phyloP scores from a whole-genome alignment of 441 rosid species.

The Erysimum cheiri region DNA sequence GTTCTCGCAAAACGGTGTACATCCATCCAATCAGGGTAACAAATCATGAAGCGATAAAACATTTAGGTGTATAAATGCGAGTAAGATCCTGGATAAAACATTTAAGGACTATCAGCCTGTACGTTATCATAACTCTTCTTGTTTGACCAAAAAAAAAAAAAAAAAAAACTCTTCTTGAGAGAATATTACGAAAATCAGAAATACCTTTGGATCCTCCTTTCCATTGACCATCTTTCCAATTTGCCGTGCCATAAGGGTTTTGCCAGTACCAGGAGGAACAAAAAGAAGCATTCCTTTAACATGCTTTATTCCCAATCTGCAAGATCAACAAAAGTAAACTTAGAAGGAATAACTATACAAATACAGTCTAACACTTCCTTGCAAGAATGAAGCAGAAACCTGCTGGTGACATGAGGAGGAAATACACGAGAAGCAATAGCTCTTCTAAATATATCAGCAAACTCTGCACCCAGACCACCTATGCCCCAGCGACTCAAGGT shows the following conservation, averaged over 20 bases:
- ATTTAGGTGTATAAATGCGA: slow-evolving; percentile 1
- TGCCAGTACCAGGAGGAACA: slow-evolving; percentile 99
- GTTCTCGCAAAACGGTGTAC: background rate
- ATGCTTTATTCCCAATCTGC: slow-evolving; percentile 95
- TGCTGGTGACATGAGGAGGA: slow-evolving; percentile 89
- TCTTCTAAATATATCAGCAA: slow-evolving; percentile 97
- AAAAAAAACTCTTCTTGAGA: slow-evolving; percentile 9
- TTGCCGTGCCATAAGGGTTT: slow-evolving; percentile 98
- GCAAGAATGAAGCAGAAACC: slow-evolving; percentile 52
- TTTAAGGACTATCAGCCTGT: slow-evolving; percentile 15
- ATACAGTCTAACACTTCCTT: slow-evolving; percentile 31
- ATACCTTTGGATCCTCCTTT: slow-evolving; percentile 97
- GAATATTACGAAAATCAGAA: slow-evolving; percentile 13
- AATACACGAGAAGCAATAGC: slow-evolving; percentile 97
- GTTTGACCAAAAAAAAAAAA: background rate
- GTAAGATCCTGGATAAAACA: slow-evolving; percentile 2
- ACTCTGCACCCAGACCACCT: slow-evolving; percentile 97
- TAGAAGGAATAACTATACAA: slow-evolving; percentile 34
- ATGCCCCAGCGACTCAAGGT: slow-evolving; percentile 92
- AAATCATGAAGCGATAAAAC: background rate
- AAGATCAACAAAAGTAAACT: slow-evolving; percentile 44
- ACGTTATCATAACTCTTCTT: slow-evolving; percentile 17
- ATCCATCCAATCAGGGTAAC: slow-evolving; percentile 12
- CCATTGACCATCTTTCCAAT: slow-evolving; percentile 99
- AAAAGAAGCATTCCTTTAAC: slow-evolving; percentile 98